Evolutionary conservation across 1,284 basidiomycete species (phyloP), one percentile per base, ranked within the genome.

Genomic region (Cryptococcus hybrid): DNA sequence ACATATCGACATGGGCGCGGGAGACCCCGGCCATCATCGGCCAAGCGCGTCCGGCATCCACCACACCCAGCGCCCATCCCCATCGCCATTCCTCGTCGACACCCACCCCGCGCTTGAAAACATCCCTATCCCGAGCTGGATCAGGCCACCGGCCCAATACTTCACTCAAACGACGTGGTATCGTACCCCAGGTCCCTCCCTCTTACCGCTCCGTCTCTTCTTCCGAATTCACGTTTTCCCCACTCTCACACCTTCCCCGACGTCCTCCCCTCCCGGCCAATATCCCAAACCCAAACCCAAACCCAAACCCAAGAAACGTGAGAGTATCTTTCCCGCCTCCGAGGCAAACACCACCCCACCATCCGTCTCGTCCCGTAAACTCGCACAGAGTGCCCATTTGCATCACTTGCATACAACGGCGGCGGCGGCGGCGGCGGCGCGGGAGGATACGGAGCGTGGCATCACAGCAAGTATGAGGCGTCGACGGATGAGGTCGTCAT

Each of bases 1-100:
- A 2, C 50, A 61, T 5, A 73, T 74, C 24, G 73, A 74, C 47
- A 62, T 74, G 52, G 67, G 67, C 11, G 47, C 35, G n/a, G 65
- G 30, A 48, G 65, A 43, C 62, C 67, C 60, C 63, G 5, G 62
- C 61, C 7, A 55, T 69, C 15, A 69, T 69, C 46, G 67, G 67
- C 12, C 49, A 64, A 53, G 52, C 34, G 18, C 35, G 46, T 53
- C 47, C 54, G 51, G 5, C 51, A 52, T 13, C 47, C 47, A 6
- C 15, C 24, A 18, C 13, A 24, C 34, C 38, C 35, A 30, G 24
- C 18, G 34, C 4, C 39, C 24, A 18, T 18, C 18, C 18, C 18
- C 18, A 18, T 18, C 18, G 18, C 12, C 50, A 48, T n/a, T n/a
- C 50, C 42, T 53, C 58, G 3, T 49, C 58, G 4, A 58, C 62